These are phyloP conservation scores for Eremothecium gossypii DNA, from an alignment of 1,139 yeast species.

Conservation along the genomic window DNA sequence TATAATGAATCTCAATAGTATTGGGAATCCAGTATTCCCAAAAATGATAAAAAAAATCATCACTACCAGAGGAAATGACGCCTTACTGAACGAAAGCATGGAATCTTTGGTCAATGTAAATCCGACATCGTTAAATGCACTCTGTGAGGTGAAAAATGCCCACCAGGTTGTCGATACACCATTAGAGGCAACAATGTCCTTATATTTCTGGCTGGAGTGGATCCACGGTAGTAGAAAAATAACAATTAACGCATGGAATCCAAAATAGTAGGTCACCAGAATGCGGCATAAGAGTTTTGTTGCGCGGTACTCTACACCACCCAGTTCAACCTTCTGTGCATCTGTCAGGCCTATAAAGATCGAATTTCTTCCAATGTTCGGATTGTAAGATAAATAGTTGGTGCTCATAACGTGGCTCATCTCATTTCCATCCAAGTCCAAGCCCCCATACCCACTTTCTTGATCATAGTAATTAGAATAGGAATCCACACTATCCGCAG, in stretches of 20 bases:
- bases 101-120: constrained; percentile 72
- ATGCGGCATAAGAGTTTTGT: constrained; percentile 65
- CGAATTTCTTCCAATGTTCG: constrained; percentile 90
- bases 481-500: constrained; percentile 2
- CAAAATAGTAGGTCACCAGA: constrained; percentile 58
- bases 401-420: constrained; percentile 36
- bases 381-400: constrained; percentile 77
- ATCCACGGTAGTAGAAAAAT: constrained; percentile 62
- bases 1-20: constrained; percentile 64
- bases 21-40: constrained; percentile 93
- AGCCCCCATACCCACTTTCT: constrained; percentile 18
- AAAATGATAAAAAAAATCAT: constrained; percentile 64
- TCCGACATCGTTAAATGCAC: constrained; percentile 80
- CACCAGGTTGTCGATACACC: constrained; percentile 82
- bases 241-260: constrained; percentile 58
- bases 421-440: constrained; percentile 16
- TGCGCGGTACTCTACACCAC: constrained; percentile 95
- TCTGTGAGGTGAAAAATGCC: constrained; percentile 75
- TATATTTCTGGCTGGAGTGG: constrained; percentile 34
- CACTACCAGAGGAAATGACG: constrained; percentile 56
- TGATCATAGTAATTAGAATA: constrained; percentile 10
- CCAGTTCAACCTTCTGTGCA: constrained; percentile 84
- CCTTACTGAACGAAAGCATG: constrained; percentile 53
- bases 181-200: constrained; percentile 35
- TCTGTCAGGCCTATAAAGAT: constrained; percentile 75